phyloP scores from a whole-genome alignment of 2,329 filamentous ascomycete genomes.

The Penicillium sp. region DNA sequence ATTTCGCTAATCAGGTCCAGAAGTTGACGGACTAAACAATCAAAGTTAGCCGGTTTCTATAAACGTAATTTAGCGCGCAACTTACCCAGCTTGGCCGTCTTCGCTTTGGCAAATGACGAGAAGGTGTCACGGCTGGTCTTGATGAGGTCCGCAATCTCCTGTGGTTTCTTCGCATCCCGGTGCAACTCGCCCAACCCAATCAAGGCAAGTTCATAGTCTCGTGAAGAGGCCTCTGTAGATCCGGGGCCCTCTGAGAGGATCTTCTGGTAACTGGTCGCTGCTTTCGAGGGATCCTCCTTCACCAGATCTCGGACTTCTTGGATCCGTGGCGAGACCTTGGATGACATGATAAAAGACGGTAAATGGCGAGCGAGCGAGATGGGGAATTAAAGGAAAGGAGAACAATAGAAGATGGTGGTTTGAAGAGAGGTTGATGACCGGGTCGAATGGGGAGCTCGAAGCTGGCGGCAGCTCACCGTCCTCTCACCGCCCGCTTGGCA shows the following conservation, averaged over 20 bases:
- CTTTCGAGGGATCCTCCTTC: conserved; percentile 77
- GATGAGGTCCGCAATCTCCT: conserved; percentile 86
- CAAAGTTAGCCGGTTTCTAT: conserved; percentile 1
- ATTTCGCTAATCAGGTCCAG: conserved; percentile 94
- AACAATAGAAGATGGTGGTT: conserved; percentile 13
- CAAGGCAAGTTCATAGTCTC: conserved; percentile 88
- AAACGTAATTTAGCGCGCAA: not conserved
- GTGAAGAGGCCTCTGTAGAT: conserved; percentile 78
- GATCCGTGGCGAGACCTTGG: conserved; percentile 65
- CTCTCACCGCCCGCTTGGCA: conserved; percentile 37
- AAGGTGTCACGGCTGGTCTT: conserved; percentile 86
- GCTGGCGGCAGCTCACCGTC: conserved; percentile 29
- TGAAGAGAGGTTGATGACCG: conserved; percentile 20
- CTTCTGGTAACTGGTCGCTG: conserved; percentile 84
- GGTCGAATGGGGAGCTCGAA: conserved; percentile 27
- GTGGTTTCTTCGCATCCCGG: conserved; percentile 73
- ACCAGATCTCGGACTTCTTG: conserved; percentile 83
- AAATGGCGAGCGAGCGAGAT: conserved; percentile 1
- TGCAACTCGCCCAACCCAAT: conserved; percentile 90
- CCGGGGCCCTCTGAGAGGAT: conserved; percentile 83
- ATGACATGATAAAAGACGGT: conserved; percentile 42
- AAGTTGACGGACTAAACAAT: conserved; percentile 76
- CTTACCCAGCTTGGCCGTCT: conserved; percentile 95
- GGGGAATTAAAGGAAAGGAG: conserved; percentile 1
- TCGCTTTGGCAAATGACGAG: conserved; percentile 96